Evolutionary conservation across 2,329 filamentous ascomycete genomes (phyloP).

Genomic region (Endoconidiophora polonica): DNA sequence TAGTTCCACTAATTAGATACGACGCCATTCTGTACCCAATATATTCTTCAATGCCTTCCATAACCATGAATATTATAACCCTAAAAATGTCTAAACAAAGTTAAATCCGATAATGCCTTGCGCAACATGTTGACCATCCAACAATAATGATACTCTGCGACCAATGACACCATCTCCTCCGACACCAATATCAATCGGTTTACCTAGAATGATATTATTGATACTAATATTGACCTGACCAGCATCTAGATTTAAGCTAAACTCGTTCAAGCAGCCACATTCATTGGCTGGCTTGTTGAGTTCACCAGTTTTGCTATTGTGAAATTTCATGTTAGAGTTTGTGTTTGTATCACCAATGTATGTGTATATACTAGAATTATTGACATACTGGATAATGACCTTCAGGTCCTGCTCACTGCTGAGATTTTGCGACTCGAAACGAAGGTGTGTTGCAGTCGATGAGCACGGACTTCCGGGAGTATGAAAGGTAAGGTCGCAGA

Average conservation of each 20-base stretch:
- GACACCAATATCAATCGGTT: constrained; percentile 27
- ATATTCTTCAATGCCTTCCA: not conserved
- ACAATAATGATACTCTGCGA: constrained; percentile 27
- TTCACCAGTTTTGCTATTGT: constrained; percentile 7
- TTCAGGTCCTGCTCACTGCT: constrained; percentile 16
- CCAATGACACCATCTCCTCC: constrained; percentile 32
- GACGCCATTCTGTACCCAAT: not conserved
- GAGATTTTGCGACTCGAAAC: constrained; percentile 22
- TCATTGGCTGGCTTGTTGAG: constrained; percentile 23
- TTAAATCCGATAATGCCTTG: constrained; percentile 37
- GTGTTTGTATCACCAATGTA: not conserved
- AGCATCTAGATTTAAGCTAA: not conserved
- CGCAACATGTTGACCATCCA: constrained; percentile 20
- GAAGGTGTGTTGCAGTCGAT: constrained; percentile 25
- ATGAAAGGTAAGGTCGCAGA: constrained; percentile 28
- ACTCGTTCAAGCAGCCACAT: constrained; percentile 21
- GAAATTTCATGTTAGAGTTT: not conserved
- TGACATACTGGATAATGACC: constrained; percentile 29
- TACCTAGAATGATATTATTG: constrained; percentile 17
- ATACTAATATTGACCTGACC: not conserved
- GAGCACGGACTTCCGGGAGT: constrained; percentile 24
- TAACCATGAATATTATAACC: not conserved
- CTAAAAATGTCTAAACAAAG: not conserved
- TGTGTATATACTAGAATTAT: not conserved
- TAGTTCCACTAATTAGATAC: not conserved